Conservation (phyloP, 1,284 basidiomycete genomes). For the Cryptococcus floricola region DNA sequence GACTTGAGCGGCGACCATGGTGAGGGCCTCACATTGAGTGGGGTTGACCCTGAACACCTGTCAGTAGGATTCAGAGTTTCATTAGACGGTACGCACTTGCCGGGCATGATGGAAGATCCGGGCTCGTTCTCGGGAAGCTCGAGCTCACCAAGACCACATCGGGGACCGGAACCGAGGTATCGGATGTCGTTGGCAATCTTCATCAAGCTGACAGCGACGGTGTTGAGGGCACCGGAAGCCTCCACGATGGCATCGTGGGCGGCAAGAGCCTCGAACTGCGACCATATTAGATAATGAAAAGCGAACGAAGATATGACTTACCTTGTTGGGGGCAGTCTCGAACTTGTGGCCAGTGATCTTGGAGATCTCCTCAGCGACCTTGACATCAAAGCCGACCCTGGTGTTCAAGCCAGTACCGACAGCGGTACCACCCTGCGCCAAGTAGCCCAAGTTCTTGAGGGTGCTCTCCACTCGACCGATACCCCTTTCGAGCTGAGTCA, state of each 20-base stretch:
- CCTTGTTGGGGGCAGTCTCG: constrained; percentile 97
- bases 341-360: constrained; percentile 88
- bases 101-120: constrained; percentile 99
- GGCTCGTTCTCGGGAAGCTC: constrained; percentile 97
- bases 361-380: constrained; percentile 87
- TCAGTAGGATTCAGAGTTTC: background rate
- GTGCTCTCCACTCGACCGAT: constrained; percentile 80
- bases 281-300: background rate
- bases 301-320: constrained; percentile 29
- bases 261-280: constrained; percentile 91
- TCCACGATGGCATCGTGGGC: constrained; percentile 97
- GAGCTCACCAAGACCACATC: constrained; percentile 95
- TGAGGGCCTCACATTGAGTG: constrained; percentile 97
- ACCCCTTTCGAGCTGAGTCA: constrained; percentile 87
- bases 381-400: constrained; percentile 91
- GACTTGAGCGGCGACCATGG: constrained; percentile 98
- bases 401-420: constrained; percentile 99
- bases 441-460: constrained; percentile 78
- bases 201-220: constrained; percentile 91
- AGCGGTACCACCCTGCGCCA: constrained; percentile 98
- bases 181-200: constrained; percentile 99
- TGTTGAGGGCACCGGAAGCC: constrained; percentile 93
- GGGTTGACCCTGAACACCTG: constrained; percentile 70
- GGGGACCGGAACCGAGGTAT: constrained; percentile 94
- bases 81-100: constrained; percentile 58